Evolutionary conservation across 129 eudicot species (phyloP).

Genomic region (Centrapalus pauciflorus): DNA sequence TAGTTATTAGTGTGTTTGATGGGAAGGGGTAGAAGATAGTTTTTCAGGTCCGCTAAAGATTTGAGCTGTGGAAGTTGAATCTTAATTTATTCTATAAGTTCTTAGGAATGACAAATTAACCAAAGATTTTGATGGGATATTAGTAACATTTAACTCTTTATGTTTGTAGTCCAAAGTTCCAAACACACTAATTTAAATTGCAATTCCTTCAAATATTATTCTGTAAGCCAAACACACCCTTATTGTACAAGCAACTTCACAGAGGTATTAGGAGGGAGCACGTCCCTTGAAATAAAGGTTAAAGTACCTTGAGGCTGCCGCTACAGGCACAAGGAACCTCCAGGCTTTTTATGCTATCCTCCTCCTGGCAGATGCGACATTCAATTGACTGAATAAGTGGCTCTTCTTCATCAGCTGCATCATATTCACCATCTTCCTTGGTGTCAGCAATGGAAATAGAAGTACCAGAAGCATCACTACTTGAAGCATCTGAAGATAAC

Average conservation of each 20-base stretch:
- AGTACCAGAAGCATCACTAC: slow-evolving; percentile 22
- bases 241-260: not conserved
- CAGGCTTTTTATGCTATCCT: slow-evolving; percentile 48
- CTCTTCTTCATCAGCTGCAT: slow-evolving; percentile 40
- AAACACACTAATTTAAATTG: too few species aligned
- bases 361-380: slow-evolving; percentile 87
- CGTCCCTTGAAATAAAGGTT: not conserved
- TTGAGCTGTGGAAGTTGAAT: too few species aligned
- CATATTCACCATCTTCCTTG: slow-evolving; percentile 27
- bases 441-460: slow-evolving; percentile 26
- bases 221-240: too few species aligned
- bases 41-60: too few species aligned
- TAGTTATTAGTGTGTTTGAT: too few species aligned
- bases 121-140: too few species aligned
- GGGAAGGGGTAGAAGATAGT: too few species aligned
- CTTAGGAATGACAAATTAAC: too few species aligned
- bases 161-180: too few species aligned
- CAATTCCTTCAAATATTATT: too few species aligned
- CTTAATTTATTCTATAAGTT: too few species aligned
- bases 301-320: slow-evolving; percentile 68
- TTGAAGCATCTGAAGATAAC: slow-evolving; percentile 29
- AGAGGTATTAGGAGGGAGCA: not conserved
- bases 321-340: slow-evolving; percentile 72
- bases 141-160: too few species aligned
- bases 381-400: slow-evolving; percentile 63